phyloP scores from a whole-genome alignment of 202 grass and related monocot species.

The Panicum virgatum region DNA sequence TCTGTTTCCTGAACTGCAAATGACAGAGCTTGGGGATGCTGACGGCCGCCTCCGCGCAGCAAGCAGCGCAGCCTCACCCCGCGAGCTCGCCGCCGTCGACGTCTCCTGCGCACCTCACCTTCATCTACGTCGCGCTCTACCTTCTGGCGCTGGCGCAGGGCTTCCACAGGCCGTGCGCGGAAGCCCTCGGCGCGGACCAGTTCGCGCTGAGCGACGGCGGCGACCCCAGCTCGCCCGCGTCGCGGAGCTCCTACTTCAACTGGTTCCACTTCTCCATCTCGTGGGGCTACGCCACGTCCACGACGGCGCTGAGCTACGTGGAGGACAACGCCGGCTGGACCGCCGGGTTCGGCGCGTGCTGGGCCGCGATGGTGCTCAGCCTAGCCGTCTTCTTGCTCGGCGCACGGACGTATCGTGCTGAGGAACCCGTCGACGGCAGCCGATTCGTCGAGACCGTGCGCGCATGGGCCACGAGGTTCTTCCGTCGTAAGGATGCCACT shows the following conservation, averaged over 20 bases:
- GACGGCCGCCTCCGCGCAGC: slow-evolving; percentile 32
- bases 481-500: background rate
- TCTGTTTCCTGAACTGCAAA: background rate
- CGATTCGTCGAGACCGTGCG: background rate
- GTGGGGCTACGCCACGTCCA: slow-evolving; percentile 41
- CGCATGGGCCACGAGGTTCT: background rate
- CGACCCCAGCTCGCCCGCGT: slow-evolving; percentile 1
- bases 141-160: slow-evolving; percentile 54
- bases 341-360: slow-evolving; percentile 49
- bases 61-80: background rate
- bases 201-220: slow-evolving; percentile 34
- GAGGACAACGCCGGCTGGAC: slow-evolving; percentile 70
- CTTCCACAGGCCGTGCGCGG: slow-evolving; percentile 42
- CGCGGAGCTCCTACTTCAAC: slow-evolving; percentile 77
- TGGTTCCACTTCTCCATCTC: slow-evolving; percentile 66
- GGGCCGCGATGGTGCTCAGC: slow-evolving; percentile 41
- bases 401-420: slow-evolving; percentile 35
- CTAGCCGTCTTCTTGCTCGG: slow-evolving; percentile 60
- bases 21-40: slow-evolving; percentile 51
- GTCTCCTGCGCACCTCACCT: background rate
- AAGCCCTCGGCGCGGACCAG: slow-evolving; percentile 67
- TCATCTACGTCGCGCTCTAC: slow-evolving; percentile 52
- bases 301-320: slow-evolving; percentile 53
- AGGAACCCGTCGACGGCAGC: slow-evolving; percentile 3
- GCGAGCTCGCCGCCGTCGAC: slow-evolving; percentile 6